A percentile compares a stretch with the other conserved stretches of the same genome.
Conservation (phyloP, 345 rosid genomes). For the Bruguiera sexangula region DNA sequence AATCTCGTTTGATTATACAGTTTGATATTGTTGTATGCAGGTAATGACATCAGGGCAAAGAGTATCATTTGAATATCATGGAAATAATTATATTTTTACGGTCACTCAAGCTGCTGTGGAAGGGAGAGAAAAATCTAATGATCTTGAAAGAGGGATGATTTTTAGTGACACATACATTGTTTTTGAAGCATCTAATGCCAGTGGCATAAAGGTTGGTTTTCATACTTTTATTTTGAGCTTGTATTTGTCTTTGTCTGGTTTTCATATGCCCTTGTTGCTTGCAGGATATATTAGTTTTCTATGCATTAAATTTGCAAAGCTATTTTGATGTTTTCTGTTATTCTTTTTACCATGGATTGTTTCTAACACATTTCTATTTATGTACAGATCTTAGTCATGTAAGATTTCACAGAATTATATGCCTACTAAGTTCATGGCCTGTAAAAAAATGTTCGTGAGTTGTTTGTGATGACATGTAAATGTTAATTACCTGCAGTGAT, state of each 20-base stretch:
- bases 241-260: not conserved
- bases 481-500: not conserved
- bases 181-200: conserved; percentile 80
- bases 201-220: conserved; percentile 84
- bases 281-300: not conserved
- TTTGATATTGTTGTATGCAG: conserved; percentile 36
- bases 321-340: not conserved
- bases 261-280: not conserved
- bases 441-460: not conserved
- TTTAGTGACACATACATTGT: conserved; percentile 67
- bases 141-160: conserved; percentile 82
- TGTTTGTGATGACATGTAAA: not conserved
- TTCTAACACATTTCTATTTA: not conserved
- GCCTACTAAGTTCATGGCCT: not conserved
- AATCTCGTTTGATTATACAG: conserved; percentile 3
- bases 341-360: not conserved
- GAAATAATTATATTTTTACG: conserved; percentile 79
- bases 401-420: not conserved
- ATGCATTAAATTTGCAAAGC: not conserved
- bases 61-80: conserved; percentile 84
- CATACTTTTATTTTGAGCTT: conserved; percentile 4
- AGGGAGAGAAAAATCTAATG: conserved; percentile 56
- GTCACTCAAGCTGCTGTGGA: conserved; percentile 78
- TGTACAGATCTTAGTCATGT: not conserved
- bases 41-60: conserved; percentile 89